A percentile compares a stretch with the other conserved stretches of the same genome.
phyloP scores from a whole-genome alignment of 1,284 basidiomycete genomes.

The Vanrija pseudolonga region DNA sequence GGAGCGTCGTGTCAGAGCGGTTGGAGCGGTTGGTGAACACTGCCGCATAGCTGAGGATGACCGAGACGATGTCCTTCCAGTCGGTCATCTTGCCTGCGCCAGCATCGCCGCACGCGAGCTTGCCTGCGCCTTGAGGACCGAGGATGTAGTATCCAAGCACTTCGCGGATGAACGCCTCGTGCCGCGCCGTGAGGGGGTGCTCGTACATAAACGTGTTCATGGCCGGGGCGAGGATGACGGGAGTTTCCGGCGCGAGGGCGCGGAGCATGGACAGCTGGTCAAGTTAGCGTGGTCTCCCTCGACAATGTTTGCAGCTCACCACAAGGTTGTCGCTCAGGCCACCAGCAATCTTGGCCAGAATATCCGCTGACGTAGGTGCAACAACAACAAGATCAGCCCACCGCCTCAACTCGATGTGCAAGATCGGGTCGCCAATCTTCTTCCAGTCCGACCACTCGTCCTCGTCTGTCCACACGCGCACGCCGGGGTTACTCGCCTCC shows the following conservation, averaged over 20 bases:
- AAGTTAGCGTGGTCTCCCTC: not conserved
- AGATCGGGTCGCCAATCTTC: constrained; percentile 81
- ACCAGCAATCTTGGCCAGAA: constrained; percentile 82
- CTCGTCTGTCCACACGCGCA: constrained; percentile 78
- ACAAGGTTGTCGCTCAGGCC: constrained; percentile 88
- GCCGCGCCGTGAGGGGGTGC: constrained; percentile 84
- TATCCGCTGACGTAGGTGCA: constrained; percentile 93
- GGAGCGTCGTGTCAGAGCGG: not conserved
- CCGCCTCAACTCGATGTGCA: constrained; percentile 91
- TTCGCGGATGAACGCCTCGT: constrained; percentile 67
- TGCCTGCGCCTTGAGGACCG: constrained; percentile 59
- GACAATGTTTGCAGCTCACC: constrained; percentile 54
- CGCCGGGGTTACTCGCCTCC: constrained; percentile 44
- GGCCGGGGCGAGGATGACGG: constrained; percentile 87
- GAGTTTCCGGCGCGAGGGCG: constrained; percentile 73
- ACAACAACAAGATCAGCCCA: constrained; percentile 96
- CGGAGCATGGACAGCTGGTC: constrained; percentile 81
- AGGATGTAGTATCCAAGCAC: constrained; percentile 74
- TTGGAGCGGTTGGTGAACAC: constrained; percentile 5
- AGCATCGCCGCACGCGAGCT: constrained; percentile 85
- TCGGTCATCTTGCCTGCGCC: constrained; percentile 91
- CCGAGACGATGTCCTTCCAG: constrained; percentile 58
- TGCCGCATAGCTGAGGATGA: constrained; percentile 31
- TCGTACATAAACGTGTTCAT: constrained; percentile 99
- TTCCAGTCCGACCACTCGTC: constrained; percentile 82